Evolutionary conservation across 371 early-diverging fungal species (phyloP).

Genomic region (Zopfochytrium polystomum): DNA sequence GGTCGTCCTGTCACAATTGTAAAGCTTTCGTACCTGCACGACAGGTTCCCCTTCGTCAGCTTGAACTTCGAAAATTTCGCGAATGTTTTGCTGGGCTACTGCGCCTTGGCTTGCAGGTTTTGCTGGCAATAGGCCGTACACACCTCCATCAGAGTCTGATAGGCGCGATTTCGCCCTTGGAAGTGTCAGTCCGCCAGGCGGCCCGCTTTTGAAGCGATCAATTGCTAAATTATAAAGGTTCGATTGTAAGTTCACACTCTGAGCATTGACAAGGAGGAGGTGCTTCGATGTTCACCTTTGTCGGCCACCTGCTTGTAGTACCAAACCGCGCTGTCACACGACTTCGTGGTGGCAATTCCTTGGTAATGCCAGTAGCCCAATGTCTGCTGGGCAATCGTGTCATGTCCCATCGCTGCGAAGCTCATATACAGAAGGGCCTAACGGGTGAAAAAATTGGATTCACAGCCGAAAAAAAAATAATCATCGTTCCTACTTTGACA

Average conservation of each 20-base stretch:
- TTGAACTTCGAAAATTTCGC: slow-evolving; percentile 71
- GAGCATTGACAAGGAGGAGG: not conserved
- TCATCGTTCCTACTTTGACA: slow-evolving; percentile 24
- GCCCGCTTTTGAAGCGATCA: slow-evolving; percentile 66
- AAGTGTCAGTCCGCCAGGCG: slow-evolving; percentile 75
- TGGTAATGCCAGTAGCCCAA: slow-evolving; percentile 77
- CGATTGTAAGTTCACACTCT: not conserved
- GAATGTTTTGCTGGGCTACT: slow-evolving; percentile 67
- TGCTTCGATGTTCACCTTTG: slow-evolving; percentile 59
- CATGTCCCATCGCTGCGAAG: slow-evolving; percentile 76
- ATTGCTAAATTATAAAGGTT: slow-evolving; percentile 52
- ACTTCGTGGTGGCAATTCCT: slow-evolving; percentile 79
- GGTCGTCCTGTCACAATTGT: slow-evolving; percentile 2
- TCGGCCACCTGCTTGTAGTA: slow-evolving; percentile 81
- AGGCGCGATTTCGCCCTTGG: slow-evolving; percentile 68
- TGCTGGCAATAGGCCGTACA: slow-evolving; percentile 75
- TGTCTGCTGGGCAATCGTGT: slow-evolving; percentile 75
- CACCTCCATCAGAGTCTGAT: slow-evolving; percentile 75
- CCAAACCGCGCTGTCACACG: slow-evolving; percentile 70
- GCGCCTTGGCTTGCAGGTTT: slow-evolving; percentile 49
- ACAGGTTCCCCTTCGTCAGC: slow-evolving; percentile 67
- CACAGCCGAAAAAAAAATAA: not conserved
- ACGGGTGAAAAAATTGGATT: not conserved
- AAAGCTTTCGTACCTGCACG: slow-evolving; percentile 53
- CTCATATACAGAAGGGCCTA: slow-evolving; percentile 75